Evolutionary conservation across 805 yeast species (phyloP), one percentile per base, ranked within the genome.

Genomic region (Myxozyma nipponensis): DNA sequence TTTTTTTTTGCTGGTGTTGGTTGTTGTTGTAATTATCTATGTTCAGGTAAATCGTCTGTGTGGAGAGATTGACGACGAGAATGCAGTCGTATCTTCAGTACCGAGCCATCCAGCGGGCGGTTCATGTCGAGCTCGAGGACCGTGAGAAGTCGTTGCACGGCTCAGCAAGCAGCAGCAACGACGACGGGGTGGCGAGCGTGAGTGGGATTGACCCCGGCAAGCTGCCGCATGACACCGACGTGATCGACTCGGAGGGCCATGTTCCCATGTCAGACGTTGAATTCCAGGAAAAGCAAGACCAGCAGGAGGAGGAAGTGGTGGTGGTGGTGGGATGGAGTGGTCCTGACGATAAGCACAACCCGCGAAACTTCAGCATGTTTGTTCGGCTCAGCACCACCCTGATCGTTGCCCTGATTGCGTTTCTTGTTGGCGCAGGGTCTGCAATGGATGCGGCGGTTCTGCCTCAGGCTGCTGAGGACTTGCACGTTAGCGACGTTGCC

Each of bases 291-390:
- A 28, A 28, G 32, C 32, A 9, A 7, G 32, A 28, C 32, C 32
- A 28, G 32, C 10, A 6, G 9, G 44, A 46, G 4, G 51, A 44
- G 18, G 46, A 46, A 17, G 44, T 50, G 18, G 25, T 50, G 4
- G 44, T 50, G 18, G 25, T 50, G 4, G 59, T 56, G 15, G 40
- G 41, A 9, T 49, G 58, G 56, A 52, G 49, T 38, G 52, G 55
- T 3, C 49, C 56, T 2, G 44, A 52, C 23, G 61, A 57, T 25
- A 52, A 56, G 4, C 17, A 24, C 15, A 54, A 54, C 19, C 58
- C 58, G 4, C 35, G 25, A 17, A 54, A 54, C 21, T 51, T 47
- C 23, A 37, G 47, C 17, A 4, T 42, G 30, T n/a, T 49, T 4
- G 18, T 26, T 6, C 42, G 44, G 38, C 1, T 52, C 19, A 5